A percentile compares a stretch with the other conserved stretches of the same genome.
Conservation (phyloP, 2,329 filamentous ascomycete genomes). For the Microdochium trichocladiopsis region DNA sequence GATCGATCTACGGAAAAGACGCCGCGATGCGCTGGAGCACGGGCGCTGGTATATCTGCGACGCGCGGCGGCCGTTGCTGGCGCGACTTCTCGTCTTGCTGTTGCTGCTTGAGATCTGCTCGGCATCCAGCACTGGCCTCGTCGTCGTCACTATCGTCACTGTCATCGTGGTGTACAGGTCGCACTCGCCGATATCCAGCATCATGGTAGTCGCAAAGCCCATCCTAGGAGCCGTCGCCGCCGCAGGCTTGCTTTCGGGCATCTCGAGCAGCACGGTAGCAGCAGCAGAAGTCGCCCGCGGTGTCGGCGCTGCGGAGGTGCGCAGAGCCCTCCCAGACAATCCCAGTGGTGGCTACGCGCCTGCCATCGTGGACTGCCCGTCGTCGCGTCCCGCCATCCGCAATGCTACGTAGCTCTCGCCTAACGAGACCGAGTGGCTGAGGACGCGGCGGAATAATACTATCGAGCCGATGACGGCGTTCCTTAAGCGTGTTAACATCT, state of each 20-base stretch:
- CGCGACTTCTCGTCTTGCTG: no score
- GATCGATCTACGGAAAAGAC: no score
- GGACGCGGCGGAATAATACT: neutral
- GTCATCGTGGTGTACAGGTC: no score
- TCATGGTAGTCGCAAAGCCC: no score
- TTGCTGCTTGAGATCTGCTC: no score
- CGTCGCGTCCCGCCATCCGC: neutral
- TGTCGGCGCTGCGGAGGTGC: neutral
- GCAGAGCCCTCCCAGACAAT: neutral
- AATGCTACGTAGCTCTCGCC: neutral
- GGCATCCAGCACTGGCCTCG: no score
- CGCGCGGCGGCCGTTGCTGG: no score
- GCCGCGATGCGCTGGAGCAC: no score
- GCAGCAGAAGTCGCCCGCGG: no score
- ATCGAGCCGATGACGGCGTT: neutral
- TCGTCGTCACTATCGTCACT: no score
- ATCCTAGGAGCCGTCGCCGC: neutral
- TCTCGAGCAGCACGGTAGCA: neutral
- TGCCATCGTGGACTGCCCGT: neutral
- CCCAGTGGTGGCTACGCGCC: neutral
- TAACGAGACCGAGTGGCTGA: neutral
- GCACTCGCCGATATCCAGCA: no score
- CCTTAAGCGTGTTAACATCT: neutral
- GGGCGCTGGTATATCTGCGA: no score
- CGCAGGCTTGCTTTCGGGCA: neutral